These are phyloP conservation scores for Tilletia indica DNA, from an alignment of 1,284 basidiomycete species.

Conservation along the genomic window DNA sequence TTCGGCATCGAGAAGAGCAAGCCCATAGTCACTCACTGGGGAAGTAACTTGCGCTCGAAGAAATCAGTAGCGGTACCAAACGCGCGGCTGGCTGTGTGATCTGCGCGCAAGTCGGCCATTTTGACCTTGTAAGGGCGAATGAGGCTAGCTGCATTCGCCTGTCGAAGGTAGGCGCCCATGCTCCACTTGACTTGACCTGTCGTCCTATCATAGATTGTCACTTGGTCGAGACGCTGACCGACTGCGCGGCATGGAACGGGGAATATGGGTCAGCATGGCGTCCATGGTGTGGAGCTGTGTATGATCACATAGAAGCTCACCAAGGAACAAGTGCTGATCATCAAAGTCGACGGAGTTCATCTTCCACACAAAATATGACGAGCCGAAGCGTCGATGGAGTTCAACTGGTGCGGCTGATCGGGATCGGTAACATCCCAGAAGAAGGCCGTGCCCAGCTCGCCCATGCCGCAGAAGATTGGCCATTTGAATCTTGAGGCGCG, in stretches of 20 bases:
- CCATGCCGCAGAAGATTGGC: constrained; percentile 6
- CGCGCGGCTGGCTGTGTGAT: no score
- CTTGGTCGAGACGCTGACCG: neutral
- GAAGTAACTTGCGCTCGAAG: neutral
- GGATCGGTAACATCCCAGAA: constrained; percentile 5
- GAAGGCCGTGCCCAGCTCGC: neutral
- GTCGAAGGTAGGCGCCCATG: neutral
- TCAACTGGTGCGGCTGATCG: neutral
- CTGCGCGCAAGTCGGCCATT: no score
- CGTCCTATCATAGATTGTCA: neutral
- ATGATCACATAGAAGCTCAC: neutral
- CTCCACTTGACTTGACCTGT: constrained; percentile 8
- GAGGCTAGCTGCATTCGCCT: neutral
- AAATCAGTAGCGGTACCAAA: neutral
- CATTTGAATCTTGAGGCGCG: constrained; percentile 11
- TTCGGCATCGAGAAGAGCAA: no score
- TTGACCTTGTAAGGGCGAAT: neutral
- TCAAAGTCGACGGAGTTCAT: neutral
- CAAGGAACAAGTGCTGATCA: constrained; percentile 9
- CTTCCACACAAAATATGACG: neutral
- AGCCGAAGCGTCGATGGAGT: neutral
- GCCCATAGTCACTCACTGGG: neutral
- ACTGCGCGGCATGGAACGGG: neutral
- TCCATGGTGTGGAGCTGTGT: no score
- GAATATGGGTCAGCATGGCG: no score